Percentiles rank a stretch among this genome's conserved stretches.
phyloP scores from a whole-genome alignment of 2,329 filamentous ascomycete species.

The Epichloe gansuensis region DNA sequence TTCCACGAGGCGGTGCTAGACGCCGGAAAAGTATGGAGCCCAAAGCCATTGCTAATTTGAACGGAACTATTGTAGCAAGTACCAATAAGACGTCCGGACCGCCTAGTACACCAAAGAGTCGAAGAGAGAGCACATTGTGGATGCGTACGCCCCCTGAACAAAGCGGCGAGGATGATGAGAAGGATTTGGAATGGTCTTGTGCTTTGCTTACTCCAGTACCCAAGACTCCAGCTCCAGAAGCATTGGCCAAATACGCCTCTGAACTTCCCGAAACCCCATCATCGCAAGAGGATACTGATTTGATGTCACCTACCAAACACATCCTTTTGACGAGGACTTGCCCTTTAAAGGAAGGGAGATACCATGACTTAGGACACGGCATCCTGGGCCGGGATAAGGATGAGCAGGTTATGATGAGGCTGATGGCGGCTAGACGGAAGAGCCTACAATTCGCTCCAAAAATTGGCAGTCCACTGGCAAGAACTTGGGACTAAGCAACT shows the following conservation, averaged over 20 bases:
- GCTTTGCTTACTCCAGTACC: constrained; percentile 42
- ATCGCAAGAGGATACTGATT: constrained; percentile 20
- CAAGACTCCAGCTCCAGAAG: constrained; percentile 44
- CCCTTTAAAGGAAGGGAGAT: constrained; percentile 34
- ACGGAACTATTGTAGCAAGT: constrained; percentile 45
- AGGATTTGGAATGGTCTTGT: constrained; percentile 28
- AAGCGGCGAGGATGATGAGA: constrained; percentile 23
- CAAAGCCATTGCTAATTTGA: constrained; percentile 52
- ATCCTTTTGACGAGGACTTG: constrained; percentile 38
- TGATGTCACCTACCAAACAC: constrained; percentile 20
- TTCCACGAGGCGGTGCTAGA: constrained; percentile 57
- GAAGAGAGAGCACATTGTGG: constrained; percentile 43
- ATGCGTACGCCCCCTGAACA: constrained; percentile 39
- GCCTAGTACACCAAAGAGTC: constrained; percentile 35
- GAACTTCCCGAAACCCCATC: constrained; percentile 35
- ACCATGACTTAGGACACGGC: constrained; percentile 27
- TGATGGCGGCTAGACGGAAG: constrained; percentile 63
- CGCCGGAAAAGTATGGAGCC: constrained; percentile 76
- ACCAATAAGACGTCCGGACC: constrained; percentile 26
- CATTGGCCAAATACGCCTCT: constrained; percentile 38
- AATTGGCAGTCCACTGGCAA: constrained; percentile 57
- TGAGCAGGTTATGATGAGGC: constrained; percentile 42
- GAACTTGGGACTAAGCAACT: constrained; percentile 31
- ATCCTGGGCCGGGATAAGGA: constrained; percentile 39
- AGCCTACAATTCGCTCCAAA: constrained; percentile 68